Evolutionary conservation across 2,329 filamentous ascomycete species (phyloP).

Genomic region (Canariomyces notabilis): DNA sequence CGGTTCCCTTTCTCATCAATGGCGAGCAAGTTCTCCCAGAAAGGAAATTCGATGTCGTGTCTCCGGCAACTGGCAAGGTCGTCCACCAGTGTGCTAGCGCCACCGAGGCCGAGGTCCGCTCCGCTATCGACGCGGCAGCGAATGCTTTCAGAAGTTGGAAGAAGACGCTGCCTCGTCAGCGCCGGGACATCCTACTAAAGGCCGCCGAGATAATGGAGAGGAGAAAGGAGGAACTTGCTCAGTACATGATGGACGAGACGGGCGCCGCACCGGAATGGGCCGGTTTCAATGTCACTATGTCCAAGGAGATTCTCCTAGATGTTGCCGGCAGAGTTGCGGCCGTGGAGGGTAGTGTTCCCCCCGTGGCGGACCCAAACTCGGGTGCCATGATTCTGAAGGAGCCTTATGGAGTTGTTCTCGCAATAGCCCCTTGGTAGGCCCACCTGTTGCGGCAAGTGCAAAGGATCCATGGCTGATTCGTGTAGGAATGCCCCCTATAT

Average conservation of each 20-base stretch:
- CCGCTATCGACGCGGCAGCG: slow-evolving; percentile 45
- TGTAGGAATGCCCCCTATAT: slow-evolving; percentile 54
- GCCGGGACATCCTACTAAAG: slow-evolving; percentile 65
- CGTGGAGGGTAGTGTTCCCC: slow-evolving; percentile 33
- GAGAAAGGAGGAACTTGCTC: slow-evolving; percentile 54
- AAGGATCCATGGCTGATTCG: not conserved
- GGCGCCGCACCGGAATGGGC: slow-evolving; percentile 37
- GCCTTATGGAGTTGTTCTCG: slow-evolving; percentile 73
- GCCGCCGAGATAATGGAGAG: slow-evolving; percentile 60
- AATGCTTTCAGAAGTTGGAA: slow-evolving; percentile 66
- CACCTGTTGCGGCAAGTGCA: not conserved
- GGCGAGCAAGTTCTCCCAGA: slow-evolving; percentile 27
- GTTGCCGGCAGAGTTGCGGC: slow-evolving; percentile 37
- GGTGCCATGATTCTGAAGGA: slow-evolving; percentile 65
- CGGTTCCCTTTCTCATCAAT: slow-evolving; percentile 32
- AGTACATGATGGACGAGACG: slow-evolving; percentile 53
- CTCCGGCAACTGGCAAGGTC: slow-evolving; percentile 28
- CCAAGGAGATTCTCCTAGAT: slow-evolving; percentile 37
- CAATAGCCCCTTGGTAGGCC: slow-evolving; percentile 73
- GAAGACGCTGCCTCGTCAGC: slow-evolving; percentile 52
- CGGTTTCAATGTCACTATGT: slow-evolving; percentile 36
- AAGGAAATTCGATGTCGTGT: slow-evolving; percentile 27
- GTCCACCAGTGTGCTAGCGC: slow-evolving; percentile 28
- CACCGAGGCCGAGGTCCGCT: slow-evolving; percentile 26
- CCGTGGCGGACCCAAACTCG: slow-evolving; percentile 40